Evolutionary conservation across 805 yeast genomes (phyloP).

Genomic region (Saturnispora silvae): DNA sequence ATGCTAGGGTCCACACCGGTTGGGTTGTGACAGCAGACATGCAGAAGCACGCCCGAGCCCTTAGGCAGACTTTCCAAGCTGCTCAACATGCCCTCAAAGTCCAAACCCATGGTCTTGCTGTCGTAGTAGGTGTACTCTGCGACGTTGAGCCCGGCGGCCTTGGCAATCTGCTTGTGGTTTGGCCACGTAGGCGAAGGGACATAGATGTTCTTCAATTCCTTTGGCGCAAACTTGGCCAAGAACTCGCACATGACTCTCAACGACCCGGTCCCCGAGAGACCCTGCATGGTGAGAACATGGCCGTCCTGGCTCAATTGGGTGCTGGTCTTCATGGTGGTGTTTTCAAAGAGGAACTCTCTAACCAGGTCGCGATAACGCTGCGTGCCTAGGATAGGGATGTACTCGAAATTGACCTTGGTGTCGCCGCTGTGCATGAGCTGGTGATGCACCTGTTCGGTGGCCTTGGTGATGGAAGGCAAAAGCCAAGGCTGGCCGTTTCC

Average conservation of each 20-base stretch:
- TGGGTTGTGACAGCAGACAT: conserved; percentile 96
- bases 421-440: conserved; percentile 3
- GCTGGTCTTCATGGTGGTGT: conserved; percentile 34
- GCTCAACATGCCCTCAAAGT: conserved; percentile 49
- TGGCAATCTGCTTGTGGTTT: conserved; percentile 75
- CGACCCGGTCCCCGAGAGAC: conserved; percentile 94
- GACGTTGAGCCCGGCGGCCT: conserved; percentile 56
- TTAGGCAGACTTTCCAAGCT: conserved; percentile 46
- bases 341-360: conserved; percentile 56
- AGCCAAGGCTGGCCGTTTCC: conserved; percentile 82
- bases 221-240: conserved; percentile 47
- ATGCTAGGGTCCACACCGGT: conserved; percentile 86
- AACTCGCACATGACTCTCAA: conserved; percentile 77
- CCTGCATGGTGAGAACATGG: conserved; percentile 74
- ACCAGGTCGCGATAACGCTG: conserved; percentile 57
- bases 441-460: conserved; percentile 20
- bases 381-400: conserved; percentile 78
- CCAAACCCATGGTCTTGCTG: conserved; percentile 47
- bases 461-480: conserved; percentile 61
- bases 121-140: conserved; percentile 66
- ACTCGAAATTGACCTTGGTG: conserved; percentile 61
- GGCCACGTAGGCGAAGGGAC: conserved; percentile 93
- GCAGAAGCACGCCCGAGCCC: conserved; percentile 64
- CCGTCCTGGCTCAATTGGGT: conserved; percentile 43
- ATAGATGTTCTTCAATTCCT: conserved; percentile 39